Evolutionary conservation across 768 basidiomycete species (phyloP).

Genomic region (Phlebiopsis flavidoalba): DNA sequence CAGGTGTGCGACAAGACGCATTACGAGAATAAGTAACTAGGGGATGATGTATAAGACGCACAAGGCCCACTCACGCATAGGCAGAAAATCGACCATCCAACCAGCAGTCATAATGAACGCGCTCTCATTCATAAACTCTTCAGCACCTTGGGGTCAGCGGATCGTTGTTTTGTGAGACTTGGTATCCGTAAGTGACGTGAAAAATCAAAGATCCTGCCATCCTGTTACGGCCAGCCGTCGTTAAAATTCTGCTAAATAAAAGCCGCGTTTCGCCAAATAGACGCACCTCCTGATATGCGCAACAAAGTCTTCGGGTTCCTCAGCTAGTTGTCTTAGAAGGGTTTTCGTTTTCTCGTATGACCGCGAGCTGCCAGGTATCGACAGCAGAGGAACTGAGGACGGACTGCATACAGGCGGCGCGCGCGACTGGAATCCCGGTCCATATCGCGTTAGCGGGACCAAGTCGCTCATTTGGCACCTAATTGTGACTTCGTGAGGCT

Average conservation of each 20-base stretch:
- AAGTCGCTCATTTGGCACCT: background rate
- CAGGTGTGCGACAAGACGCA: too few relatives aligned
- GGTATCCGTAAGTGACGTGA: conserved; percentile 3
- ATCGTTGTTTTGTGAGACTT: background rate
- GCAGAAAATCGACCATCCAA: conserved; percentile 8
- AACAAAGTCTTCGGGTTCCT: background rate
- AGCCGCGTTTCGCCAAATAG: background rate
- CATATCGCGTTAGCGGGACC: background rate
- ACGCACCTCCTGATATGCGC: conserved; percentile 3
- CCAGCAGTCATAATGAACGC: background rate
- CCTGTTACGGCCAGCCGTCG: background rate
- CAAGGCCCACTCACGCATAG: background rate
- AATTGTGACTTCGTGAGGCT: background rate
- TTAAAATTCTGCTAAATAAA: background rate
- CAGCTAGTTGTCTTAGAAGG: background rate
- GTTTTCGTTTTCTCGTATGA: background rate
- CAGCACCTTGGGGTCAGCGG: background rate
- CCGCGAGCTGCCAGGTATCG: background rate
- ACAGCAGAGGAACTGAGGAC: background rate
- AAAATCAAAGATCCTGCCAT: conserved; percentile 4
- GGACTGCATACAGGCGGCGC: background rate
- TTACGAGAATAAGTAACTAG: too few relatives aligned
- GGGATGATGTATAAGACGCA: background rate
- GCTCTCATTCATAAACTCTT: conserved; percentile 5
- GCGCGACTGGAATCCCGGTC: background rate